Evolutionary conservation across 129 eudicot genomes (phyloP).

Genomic region (Logfia minima): DNA sequence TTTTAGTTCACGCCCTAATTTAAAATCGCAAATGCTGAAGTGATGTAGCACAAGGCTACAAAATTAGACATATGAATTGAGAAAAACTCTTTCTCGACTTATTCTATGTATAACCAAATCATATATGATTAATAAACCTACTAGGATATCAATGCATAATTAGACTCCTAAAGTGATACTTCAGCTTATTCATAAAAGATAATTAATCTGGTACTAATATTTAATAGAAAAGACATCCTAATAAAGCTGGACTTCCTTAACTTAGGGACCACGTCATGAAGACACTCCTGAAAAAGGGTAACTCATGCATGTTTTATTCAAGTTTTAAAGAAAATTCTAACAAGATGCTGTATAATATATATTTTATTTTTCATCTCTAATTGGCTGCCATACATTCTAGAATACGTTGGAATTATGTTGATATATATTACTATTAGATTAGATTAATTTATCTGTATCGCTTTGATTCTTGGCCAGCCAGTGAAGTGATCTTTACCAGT

Average conservation of each 20-base stretch:
- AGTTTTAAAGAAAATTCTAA: not conserved
- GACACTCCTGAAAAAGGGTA: not conserved
- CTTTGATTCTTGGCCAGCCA: slow-evolving; percentile 44
- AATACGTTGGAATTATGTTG: not conserved
- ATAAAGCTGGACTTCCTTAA: not conserved
- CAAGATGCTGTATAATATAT: not conserved
- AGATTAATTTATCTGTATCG: not conserved
- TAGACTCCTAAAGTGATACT: not conserved
- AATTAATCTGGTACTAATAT: not conserved
- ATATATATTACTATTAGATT: not conserved
- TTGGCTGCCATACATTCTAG: slow-evolving; percentile 5
- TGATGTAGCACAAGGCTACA: not conserved
- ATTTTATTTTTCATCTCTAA: not conserved
- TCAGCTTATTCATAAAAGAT: not conserved
- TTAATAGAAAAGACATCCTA: not conserved
- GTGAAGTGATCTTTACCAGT: slow-evolving; percentile 65
- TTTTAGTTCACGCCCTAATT: not conserved
- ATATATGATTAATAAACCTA: too few species aligned
- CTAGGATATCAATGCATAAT: not conserved
- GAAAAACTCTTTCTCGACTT: too few species aligned
- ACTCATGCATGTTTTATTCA: not conserved
- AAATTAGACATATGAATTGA: too few species aligned
- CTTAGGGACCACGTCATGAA: not conserved
- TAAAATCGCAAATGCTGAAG: not conserved
- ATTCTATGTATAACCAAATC: too few species aligned